A percentile compares a stretch with the other conserved stretches of the same genome.
Conservation (phyloP, 1,139 yeast species). For the Wickerhamomyces sp. region DNA sequence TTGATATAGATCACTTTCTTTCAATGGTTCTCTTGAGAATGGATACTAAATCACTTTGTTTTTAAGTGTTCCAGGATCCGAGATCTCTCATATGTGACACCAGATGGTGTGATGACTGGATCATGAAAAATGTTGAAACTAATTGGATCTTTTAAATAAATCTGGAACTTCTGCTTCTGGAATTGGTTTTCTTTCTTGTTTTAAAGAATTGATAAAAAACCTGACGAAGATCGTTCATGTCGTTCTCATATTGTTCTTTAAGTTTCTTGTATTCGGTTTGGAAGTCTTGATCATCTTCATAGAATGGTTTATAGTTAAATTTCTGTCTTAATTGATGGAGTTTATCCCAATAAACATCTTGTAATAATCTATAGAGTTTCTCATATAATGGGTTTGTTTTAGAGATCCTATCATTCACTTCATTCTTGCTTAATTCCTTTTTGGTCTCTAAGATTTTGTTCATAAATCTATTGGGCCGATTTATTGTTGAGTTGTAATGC, state of each 20-base stretch:
- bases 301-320: slow-evolving; percentile 14
- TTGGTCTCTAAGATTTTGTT: slow-evolving; percentile 27
- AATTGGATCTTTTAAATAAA: slow-evolving; percentile 30
- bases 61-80: slow-evolving; percentile 36
- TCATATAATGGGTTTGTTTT: slow-evolving; percentile 26
- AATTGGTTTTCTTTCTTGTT: slow-evolving; percentile 18
- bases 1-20: slow-evolving; percentile 37
- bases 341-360: slow-evolving; percentile 20
- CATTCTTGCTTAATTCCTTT: slow-evolving; percentile 18
- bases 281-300: slow-evolving; percentile 13
- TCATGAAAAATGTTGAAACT: slow-evolving; percentile 40
- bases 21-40: slow-evolving; percentile 34
- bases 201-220: slow-evolving; percentile 27
- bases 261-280: slow-evolving; percentile 23
- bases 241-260: slow-evolving; percentile 23
- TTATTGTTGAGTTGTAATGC: slow-evolving; percentile 20
- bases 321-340: slow-evolving; percentile 13
- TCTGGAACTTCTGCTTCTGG: slow-evolving; percentile 30
- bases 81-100: slow-evolving; percentile 29
- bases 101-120: slow-evolving; percentile 48
- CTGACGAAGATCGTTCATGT: slow-evolving; percentile 24
- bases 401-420: slow-evolving; percentile 21
- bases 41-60: slow-evolving; percentile 38
- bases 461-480: slow-evolving; percentile 25
- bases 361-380: slow-evolving; percentile 25